A percentile compares a stretch with the other conserved stretches of the same genome.
These are phyloP conservation scores for Ramularia collo-cygni DNA, from an alignment of 2,329 filamentous ascomycete genomes.

Conservation along the genomic window DNA sequence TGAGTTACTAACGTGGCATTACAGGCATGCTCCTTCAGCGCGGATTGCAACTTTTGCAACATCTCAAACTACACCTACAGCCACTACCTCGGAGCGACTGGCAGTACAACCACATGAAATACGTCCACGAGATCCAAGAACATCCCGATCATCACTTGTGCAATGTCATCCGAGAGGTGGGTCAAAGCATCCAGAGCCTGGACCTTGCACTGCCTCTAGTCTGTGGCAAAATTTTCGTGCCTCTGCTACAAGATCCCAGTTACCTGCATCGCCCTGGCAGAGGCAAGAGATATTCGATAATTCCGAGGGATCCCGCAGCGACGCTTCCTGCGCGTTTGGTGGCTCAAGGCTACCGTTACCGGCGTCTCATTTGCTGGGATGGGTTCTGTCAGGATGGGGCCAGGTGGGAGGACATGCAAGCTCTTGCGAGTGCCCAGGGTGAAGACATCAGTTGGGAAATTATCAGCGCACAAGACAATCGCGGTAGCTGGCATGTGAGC, in stretches of 20 bases:
- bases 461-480: background rate
- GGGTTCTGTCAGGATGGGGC: slow-evolving; percentile 9
- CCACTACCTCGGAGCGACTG: background rate
- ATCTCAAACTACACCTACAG: slow-evolving; percentile 17
- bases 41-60: slow-evolving; percentile 11
- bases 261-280: background rate
- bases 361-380: slow-evolving; percentile 16
- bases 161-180: slow-evolving; percentile 16
- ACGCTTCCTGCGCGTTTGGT: slow-evolving; percentile 13
- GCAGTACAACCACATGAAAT: background rate
- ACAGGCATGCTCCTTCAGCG: slow-evolving; percentile 10
- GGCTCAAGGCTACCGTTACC: slow-evolving; percentile 14
- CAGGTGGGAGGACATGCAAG: slow-evolving; percentile 14
- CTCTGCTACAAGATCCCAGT: slow-evolving; percentile 1
- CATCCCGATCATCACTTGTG: slow-evolving; percentile 18
- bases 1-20: too few species aligned
- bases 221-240: slow-evolving; percentile 14
- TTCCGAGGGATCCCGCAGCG: slow-evolving; percentile 9
- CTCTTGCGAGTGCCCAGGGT: slow-evolving; percentile 7
- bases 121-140: slow-evolving; percentile 9
- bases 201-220: slow-evolving; percentile 20
- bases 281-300: background rate
- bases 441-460: slow-evolving; percentile 17
- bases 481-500: slow-evolving; percentile 17
- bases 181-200: slow-evolving; percentile 13